These are phyloP conservation scores for Colletotrichum incanum DNA, from an alignment of 2,329 filamentous ascomycete species.

Conservation along the genomic window DNA sequence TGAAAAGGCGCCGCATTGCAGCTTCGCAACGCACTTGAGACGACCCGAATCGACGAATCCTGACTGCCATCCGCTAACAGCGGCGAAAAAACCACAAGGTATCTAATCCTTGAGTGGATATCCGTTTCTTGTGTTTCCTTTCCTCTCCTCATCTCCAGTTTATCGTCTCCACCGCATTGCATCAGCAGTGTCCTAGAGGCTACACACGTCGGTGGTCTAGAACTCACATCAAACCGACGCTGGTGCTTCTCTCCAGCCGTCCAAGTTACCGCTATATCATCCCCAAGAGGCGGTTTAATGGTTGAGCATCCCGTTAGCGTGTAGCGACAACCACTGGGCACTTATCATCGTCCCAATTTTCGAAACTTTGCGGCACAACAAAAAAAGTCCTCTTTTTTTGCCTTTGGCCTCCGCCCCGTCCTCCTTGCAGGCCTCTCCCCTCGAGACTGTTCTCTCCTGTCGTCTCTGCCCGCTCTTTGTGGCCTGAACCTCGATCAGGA, in stretches of 20 bases:
- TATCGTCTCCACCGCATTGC: slow-evolving; percentile 20
- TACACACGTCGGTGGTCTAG: slow-evolving; percentile 24
- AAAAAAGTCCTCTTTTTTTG: slow-evolving; percentile 16
- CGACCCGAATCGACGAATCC: slow-evolving; percentile 26
- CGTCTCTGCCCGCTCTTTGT: slow-evolving; percentile 7
- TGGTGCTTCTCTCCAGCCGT: not conserved
- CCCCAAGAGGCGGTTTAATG: not conserved
- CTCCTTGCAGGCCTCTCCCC: not conserved
- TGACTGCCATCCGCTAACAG: slow-evolving; percentile 22
- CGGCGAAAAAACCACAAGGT: slow-evolving; percentile 7
- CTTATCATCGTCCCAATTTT: slow-evolving; percentile 35
- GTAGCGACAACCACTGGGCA: slow-evolving; percentile 19
- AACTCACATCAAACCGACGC: slow-evolving; percentile 1
- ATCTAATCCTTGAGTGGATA: slow-evolving; percentile 16
- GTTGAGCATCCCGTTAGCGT: slow-evolving; percentile 9
- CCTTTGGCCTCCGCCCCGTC: not conserved
- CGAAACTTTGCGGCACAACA: slow-evolving; percentile 30
- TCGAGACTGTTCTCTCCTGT: not conserved
- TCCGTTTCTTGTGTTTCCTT: slow-evolving; percentile 13
- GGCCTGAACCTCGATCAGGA: slow-evolving; percentile 26
- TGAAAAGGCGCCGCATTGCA: slow-evolving; percentile 34
- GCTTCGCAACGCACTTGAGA: slow-evolving; percentile 36
- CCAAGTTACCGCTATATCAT: not conserved
- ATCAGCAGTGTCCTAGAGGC: slow-evolving; percentile 1
- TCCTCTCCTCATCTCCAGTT: not conserved